Conservation (phyloP, 2,329 filamentous ascomycete genomes). For the Neurospora crassa region DNA sequence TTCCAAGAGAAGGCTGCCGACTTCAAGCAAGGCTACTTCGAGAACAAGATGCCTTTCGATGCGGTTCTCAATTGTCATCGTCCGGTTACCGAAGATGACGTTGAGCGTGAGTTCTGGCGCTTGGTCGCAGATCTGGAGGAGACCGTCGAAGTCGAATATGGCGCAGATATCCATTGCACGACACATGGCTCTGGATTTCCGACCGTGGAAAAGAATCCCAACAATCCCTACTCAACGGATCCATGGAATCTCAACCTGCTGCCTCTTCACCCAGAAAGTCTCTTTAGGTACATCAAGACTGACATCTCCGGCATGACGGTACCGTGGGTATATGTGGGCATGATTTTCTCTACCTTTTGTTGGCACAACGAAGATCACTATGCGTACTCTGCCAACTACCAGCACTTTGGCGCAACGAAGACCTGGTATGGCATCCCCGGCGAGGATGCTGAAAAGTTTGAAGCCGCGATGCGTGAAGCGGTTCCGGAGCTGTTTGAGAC, state of each 20-base stretch:
- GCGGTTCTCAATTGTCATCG: constrained; percentile 70
- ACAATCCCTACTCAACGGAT: constrained; percentile 77
- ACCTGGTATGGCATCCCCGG: constrained; percentile 98
- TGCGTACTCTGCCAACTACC: constrained; percentile 95
- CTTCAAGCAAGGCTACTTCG: constrained; percentile 92
- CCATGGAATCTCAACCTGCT: constrained; percentile 94
- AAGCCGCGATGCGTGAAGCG: constrained; percentile 87
- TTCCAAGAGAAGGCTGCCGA: constrained; percentile 94
- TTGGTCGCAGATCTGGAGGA: constrained; percentile 90
- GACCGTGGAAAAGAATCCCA: constrained; percentile 82
- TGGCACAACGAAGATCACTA: constrained; percentile 99
- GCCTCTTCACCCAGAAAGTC: constrained; percentile 79
- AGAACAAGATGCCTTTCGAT: constrained; percentile 81
- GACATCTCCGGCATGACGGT: constrained; percentile 99
- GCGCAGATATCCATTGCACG: constrained; percentile 94
- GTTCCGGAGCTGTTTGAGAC: constrained; percentile 96
- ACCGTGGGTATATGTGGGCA: constrained; percentile 97
- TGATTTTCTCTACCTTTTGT: constrained; percentile 99
- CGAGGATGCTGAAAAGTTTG: constrained; percentile 88
- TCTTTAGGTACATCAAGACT: constrained; percentile 95
- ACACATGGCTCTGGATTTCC: constrained; percentile 97
- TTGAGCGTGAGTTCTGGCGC: constrained; percentile 94
- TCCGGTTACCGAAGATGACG: constrained; percentile 85
- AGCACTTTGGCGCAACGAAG: constrained; percentile 96
- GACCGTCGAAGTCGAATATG: constrained; percentile 95